Evolutionary conservation across 2,329 filamentous ascomycete species (phyloP).

Genomic region (Microcera coccophila): DNA sequence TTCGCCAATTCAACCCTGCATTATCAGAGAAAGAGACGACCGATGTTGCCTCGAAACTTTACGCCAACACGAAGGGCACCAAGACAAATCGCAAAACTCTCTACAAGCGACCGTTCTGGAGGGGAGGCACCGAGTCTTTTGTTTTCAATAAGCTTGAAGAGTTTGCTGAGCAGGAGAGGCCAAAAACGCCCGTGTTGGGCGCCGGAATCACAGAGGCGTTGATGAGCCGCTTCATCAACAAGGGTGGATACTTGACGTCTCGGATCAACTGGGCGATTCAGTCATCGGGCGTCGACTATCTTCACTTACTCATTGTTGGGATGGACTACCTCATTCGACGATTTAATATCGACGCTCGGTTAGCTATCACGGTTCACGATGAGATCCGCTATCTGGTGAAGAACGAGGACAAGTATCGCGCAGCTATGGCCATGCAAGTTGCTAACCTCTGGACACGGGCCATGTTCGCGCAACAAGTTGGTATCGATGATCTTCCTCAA

Average conservation of each 20-base stretch:
- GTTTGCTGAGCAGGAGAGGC: slow-evolving; percentile 90
- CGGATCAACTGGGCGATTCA: slow-evolving; percentile 99
- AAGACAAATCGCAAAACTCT: slow-evolving; percentile 74
- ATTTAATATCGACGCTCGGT: slow-evolving; percentile 78
- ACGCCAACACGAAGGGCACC: slow-evolving; percentile 83
- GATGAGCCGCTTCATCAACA: slow-evolving; percentile 81
- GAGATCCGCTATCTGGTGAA: slow-evolving; percentile 93
- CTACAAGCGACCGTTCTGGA: slow-evolving; percentile 79
- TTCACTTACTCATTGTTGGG: slow-evolving; percentile 84
- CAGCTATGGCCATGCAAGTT: slow-evolving; percentile 88
- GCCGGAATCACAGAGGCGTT: slow-evolving; percentile 95
- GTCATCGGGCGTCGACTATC: slow-evolving; percentile 93
- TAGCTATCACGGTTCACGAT: slow-evolving; percentile 94
- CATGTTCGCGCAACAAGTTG: slow-evolving; percentile 96
- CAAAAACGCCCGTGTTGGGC: slow-evolving; percentile 85
- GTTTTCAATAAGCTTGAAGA: slow-evolving; percentile 98
- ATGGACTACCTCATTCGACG: slow-evolving; percentile 92
- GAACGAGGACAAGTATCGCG: slow-evolving; percentile 78
- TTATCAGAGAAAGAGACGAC: slow-evolving; percentile 76
- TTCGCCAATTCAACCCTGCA: slow-evolving; percentile 88
- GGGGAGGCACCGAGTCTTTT: slow-evolving; percentile 92
- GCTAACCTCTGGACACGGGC: slow-evolving; percentile 95
- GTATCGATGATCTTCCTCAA: slow-evolving; percentile 91
- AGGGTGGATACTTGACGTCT: slow-evolving; percentile 88
- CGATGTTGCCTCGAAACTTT: slow-evolving; percentile 73